These are phyloP conservation scores for Diaporthe batatas DNA, from an alignment of 2,329 filamentous ascomycete genomes.

Conservation along the genomic window DNA sequence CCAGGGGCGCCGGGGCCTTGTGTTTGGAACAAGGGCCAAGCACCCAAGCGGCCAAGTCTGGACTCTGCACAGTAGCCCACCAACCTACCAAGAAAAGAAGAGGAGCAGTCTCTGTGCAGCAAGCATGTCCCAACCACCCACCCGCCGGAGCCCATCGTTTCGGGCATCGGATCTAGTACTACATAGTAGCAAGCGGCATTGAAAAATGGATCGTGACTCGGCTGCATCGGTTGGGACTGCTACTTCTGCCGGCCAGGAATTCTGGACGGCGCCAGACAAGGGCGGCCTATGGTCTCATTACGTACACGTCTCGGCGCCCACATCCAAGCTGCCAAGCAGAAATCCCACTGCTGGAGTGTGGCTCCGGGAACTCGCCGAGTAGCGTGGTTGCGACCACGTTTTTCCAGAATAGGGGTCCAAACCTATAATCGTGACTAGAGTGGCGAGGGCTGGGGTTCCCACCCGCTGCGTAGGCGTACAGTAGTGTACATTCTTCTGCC, in stretches of 20 bases:
- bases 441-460: conserved; percentile 18
- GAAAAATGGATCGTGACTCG: conserved; percentile 8
- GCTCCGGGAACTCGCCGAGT: conserved; percentile 39
- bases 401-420: conserved; percentile 40
- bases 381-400: conserved; percentile 36
- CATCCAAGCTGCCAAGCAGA: conserved; percentile 33
- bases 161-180: conserved; percentile 26
- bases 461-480: background rate
- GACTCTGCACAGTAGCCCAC: background rate
- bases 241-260: conserved; percentile 25
- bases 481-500: background rate
- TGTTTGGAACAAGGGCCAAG: conserved; percentile 3
- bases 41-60: conserved; percentile 3
- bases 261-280: conserved; percentile 15
- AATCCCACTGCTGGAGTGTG: conserved; percentile 7
- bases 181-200: background rate
- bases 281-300: conserved; percentile 23
- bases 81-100: no score
- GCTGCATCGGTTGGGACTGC: conserved; percentile 32
- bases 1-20: background rate
- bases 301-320: conserved; percentile 37
- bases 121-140: conserved; percentile 2
- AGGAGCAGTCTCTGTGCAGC: background rate
- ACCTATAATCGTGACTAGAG: conserved; percentile 9
- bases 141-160: conserved; percentile 4